phyloP scores from a whole-genome alignment of 495 filamentous ascomycete species.

The Lepraria neglecta region DNA sequence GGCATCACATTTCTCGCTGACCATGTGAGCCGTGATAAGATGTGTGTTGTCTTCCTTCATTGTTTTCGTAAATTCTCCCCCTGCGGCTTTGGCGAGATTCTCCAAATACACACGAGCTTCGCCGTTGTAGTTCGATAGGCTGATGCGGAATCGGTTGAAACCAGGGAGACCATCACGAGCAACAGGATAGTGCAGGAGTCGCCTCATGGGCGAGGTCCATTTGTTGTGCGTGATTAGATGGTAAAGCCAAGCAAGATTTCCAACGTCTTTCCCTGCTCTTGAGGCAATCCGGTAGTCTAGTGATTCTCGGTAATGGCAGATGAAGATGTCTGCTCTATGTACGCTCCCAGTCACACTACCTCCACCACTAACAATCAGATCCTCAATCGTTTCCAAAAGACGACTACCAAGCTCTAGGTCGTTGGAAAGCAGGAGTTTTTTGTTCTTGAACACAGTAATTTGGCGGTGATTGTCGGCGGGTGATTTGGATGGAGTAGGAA shows the following conservation, averaged over 20 bases:
- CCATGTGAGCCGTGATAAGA: constrained; percentile 80
- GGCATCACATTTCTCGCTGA: constrained; percentile 85
- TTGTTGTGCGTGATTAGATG: constrained; percentile 79
- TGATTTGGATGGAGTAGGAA: constrained; percentile 42
- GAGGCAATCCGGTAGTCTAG: constrained; percentile 70
- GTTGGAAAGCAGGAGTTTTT: constrained; percentile 50
- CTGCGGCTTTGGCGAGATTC: constrained; percentile 75
- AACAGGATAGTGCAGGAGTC: constrained; percentile 84
- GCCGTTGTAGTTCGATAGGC: constrained; percentile 90
- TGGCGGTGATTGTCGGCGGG: constrained; percentile 30
- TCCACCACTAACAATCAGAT: constrained; percentile 60
- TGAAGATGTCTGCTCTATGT: constrained; percentile 68
- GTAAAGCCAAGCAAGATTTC: constrained; percentile 90
- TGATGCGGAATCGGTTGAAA: constrained; percentile 69
- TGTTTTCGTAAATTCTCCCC: constrained; percentile 83
- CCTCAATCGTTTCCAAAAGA: constrained; percentile 58
- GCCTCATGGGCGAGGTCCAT: constrained; percentile 74
- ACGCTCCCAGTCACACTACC: constrained; percentile 61
- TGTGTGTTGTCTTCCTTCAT: constrained; percentile 94
- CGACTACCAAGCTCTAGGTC: constrained; percentile 66
- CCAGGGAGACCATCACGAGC: constrained; percentile 68
- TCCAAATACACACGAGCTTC: constrained; percentile 92
- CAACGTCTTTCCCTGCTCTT: constrained; percentile 69
- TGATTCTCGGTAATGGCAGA: constrained; percentile 84
- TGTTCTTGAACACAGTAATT: constrained; percentile 50